Evolutionary conservation across 2,329 filamentous ascomycete genomes (phyloP).

Genomic region (Chaetomium sp.): DNA sequence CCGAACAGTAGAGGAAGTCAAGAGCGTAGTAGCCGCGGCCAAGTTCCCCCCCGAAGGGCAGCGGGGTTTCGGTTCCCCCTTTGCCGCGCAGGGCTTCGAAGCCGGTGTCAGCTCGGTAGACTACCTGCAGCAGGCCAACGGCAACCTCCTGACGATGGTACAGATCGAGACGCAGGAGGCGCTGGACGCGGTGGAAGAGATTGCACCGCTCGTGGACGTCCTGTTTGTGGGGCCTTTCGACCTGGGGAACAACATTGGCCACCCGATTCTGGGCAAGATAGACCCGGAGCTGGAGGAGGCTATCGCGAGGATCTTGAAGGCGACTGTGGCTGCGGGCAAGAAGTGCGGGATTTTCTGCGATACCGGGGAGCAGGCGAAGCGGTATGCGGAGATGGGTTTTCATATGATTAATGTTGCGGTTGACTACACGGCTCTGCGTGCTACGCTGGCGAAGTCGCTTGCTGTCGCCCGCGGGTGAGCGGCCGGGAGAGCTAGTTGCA

Average conservation of each 20-base stretch:
- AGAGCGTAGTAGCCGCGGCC: constrained; percentile 42
- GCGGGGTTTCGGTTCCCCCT: constrained; percentile 51
- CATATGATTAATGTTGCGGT: constrained; percentile 56
- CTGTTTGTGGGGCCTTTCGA: constrained; percentile 63
- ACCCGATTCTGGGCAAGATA: constrained; percentile 55
- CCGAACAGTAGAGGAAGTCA: constrained; percentile 47
- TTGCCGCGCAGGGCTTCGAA: constrained; percentile 44
- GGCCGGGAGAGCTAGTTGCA: constrained; percentile 19
- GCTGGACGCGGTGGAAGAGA: constrained; percentile 53
- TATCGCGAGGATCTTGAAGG: constrained; percentile 50
- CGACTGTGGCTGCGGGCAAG: constrained; percentile 56
- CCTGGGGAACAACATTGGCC: constrained; percentile 56
- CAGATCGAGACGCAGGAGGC: constrained; percentile 63
- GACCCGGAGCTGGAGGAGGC: constrained; percentile 52
- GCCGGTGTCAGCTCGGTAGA: constrained; percentile 44
- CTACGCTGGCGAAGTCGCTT: constrained; percentile 40
- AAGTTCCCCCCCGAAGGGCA: constrained; percentile 52
- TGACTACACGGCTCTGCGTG: constrained; percentile 47
- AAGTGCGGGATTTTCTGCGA: constrained; percentile 57
- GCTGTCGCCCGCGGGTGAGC: constrained; percentile 39
- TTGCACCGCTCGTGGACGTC: constrained; percentile 57
- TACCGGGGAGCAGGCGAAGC: constrained; percentile 48
- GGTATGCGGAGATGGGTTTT: constrained; percentile 50
- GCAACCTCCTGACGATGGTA: constrained; percentile 55
- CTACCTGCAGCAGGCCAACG: constrained; percentile 52